phyloP scores from a whole-genome alignment of 2,329 filamentous ascomycete genomes.

The Paracoccidioides brasiliensis region DNA sequence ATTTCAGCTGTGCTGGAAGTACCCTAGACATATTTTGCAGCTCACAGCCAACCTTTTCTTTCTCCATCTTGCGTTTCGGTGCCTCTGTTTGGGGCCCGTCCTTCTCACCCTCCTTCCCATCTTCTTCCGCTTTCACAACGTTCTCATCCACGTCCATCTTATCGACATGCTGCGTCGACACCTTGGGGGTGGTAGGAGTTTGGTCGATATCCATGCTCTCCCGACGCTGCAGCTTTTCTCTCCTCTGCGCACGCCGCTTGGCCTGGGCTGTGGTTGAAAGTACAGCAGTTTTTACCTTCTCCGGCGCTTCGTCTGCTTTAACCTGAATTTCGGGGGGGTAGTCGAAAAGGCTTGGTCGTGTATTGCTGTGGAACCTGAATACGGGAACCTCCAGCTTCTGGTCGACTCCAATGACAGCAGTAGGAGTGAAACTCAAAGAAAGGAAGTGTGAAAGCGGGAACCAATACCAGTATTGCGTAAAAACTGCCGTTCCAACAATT shows the following conservation, averaged over 20 bases:
- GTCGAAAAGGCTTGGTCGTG: slow-evolving; percentile 88
- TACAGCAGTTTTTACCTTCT: slow-evolving; percentile 88
- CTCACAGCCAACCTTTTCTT: slow-evolving; percentile 93
- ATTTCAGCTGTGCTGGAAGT: slow-evolving; percentile 83
- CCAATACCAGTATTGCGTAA: slow-evolving; percentile 99
- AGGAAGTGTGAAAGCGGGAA: slow-evolving; percentile 98
- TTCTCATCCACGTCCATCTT: slow-evolving; percentile 65
- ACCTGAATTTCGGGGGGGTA: slow-evolving; percentile 95
- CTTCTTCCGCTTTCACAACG: slow-evolving; percentile 51
- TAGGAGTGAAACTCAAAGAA: slow-evolving; percentile 90
- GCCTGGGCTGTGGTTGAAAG: slow-evolving; percentile 94
- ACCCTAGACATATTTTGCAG: slow-evolving; percentile 96
- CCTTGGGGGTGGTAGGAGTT: slow-evolving; percentile 60
- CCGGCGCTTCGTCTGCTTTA: slow-evolving; percentile 84
- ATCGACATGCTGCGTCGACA: slow-evolving; percentile 47
- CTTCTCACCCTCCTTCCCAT: slow-evolving; percentile 42
- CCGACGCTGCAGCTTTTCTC: slow-evolving; percentile 74
- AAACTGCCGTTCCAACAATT: slow-evolving; percentile 94
- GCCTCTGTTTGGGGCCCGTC: slow-evolving; percentile 48
- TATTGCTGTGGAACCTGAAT: slow-evolving; percentile 93
- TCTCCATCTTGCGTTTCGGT: slow-evolving; percentile 78
- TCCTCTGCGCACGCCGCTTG: slow-evolving; percentile 85
- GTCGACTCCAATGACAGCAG: slow-evolving; percentile 87
- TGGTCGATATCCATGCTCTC: slow-evolving; percentile 95
- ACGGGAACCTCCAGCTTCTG: slow-evolving; percentile 84